Base-by-base conservation (phyloP, 352 stramenopile species). In the Phytophthora sansomeana region DNA sequence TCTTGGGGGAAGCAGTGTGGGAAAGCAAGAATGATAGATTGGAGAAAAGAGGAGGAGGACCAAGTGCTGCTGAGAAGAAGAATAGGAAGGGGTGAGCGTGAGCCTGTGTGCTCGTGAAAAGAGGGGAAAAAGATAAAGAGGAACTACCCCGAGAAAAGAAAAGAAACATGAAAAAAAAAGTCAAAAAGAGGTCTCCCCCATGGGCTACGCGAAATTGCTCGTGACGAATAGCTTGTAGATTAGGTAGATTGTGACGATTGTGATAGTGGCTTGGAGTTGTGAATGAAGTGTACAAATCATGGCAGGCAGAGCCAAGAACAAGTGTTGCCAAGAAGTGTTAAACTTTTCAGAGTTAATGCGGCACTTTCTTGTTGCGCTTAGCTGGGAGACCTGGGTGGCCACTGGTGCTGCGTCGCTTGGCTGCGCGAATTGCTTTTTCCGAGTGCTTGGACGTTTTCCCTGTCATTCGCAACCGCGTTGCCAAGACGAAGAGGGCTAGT, bases 321-420 rank as follows among this genome's bases (percentile, higher is more conserved):
- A 24, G 21, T 24, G 21, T 24, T 24, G 21, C 1, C 21, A 24
- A 24, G 21, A 1, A 24, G 21, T 44, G 21, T 46, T 28, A n/a
- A 17, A 48, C 9, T 10, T 42, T 42, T 14, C 52, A 52, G 16
- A 43, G 17, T 71, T 62, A 73, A 26, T 74, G 51, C 19, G 64
- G 52, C n/a, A 77, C 69, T 69, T 89, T 89, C 68, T 87, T 87
- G 63, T 85, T 87, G 9, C 80, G 77, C 46, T 89, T 89, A 4
- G 80, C 72, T 14, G 80, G 67, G 39, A 84, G 63, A 3, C 61
- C 77, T 13, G 61, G 63, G 14, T 47, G 69, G 0, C 38, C 43
- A n/a, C 62, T 74, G 5, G 49, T 41, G n/a, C 66, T 73, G 41
- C 76, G 80, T 39, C 77, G 74, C 52, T 89, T 89, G 38, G 60